Conservation (phyloP, 2,329 filamentous ascomycete genomes). For the Lizonia empirigonia region DNA sequence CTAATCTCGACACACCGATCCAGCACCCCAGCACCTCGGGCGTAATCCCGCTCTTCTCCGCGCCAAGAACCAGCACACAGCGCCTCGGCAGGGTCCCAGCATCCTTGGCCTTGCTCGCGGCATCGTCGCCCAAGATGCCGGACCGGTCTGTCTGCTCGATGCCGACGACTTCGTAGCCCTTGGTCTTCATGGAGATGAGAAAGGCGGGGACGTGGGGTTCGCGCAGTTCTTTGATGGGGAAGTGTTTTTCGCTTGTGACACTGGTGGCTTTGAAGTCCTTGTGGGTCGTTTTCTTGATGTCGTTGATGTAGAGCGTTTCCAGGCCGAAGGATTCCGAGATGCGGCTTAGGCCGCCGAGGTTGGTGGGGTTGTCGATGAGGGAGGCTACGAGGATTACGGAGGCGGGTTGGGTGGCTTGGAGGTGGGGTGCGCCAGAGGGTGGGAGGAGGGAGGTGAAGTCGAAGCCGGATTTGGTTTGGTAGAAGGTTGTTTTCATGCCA, state of each 20-base stretch:
- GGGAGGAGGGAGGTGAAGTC: conserved; percentile 39
- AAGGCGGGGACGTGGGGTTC: conserved; percentile 44
- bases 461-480: conserved; percentile 61
- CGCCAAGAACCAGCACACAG: conserved; percentile 56
- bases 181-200: conserved; percentile 49
- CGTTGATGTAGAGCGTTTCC: conserved; percentile 52
- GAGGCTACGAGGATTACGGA: conserved; percentile 57
- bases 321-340: conserved; percentile 59
- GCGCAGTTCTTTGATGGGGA: conserved; percentile 52
- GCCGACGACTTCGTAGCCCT: conserved; percentile 58
- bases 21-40: conserved; percentile 55
- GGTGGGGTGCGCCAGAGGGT: conserved; percentile 21
- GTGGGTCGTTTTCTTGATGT: conserved; percentile 48
- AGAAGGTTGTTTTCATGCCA: conserved; percentile 35
- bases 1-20: conserved; percentile 60
- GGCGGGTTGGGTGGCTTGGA: conserved; percentile 30
- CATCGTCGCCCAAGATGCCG: conserved; percentile 49
- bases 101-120: conserved; percentile 17
- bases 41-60: conserved; percentile 59
- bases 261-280: conserved; percentile 58
- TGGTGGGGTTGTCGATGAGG: conserved; percentile 57
- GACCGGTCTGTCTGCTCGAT: conserved; percentile 61
- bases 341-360: conserved; percentile 57
- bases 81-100: conserved; percentile 44
- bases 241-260: conserved; percentile 57